Base-by-base conservation (phyloP, 2,329 filamentous ascomycete genomes). In the Mycosphaerella sp. region DNA sequence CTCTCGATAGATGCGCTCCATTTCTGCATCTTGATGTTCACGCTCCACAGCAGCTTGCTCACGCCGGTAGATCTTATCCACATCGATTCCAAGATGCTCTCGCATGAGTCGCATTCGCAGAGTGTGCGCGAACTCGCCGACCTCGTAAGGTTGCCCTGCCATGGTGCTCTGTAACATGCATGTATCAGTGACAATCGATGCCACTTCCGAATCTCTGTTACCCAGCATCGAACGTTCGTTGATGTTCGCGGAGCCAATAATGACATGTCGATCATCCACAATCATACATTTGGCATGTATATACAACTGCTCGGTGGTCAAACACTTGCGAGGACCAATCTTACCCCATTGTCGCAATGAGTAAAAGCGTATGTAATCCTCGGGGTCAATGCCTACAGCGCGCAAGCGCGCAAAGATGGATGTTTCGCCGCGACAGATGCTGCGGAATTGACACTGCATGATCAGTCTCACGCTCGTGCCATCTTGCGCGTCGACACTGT, bases 171-270 rank as follows among this genome's bases (percentile, higher is more conserved):
- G 85, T 54, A 96, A 81, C 82, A 95, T 90, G 69, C 96, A 89
- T 1, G 88, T 92, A 68, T 98, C 93, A 50, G 92, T 83, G 41
- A 98, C 87, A 42, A 97, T 80, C 6, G 91, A 86, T 4, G 92
- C 93, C 58, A 88, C 84, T 72, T 98, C 93, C 0, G 92, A 96
- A 70, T 98, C 93, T 65, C 93, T 83, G 46, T 82, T 86, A 7
- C 93, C 93, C 57, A 96, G 72, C 89, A 97, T 90, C 6, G 92
- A 97, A 44, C 93, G 84, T 71, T 98, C 93, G 65, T 98, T 98
- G 76, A 98, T 97, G 69, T 98, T 98, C 50, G 93, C 93, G 44
- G 92, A 97, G 14, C 93, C 93, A 64, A 98, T 98, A 57, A 98
- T 84, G 17, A 86, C 92, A 54, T 93, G 83, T 34, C 92, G 83